These are phyloP conservation scores for Colletotrichum musae DNA, from an alignment of 2,329 filamentous ascomycete species.

Conservation along the genomic window DNA sequence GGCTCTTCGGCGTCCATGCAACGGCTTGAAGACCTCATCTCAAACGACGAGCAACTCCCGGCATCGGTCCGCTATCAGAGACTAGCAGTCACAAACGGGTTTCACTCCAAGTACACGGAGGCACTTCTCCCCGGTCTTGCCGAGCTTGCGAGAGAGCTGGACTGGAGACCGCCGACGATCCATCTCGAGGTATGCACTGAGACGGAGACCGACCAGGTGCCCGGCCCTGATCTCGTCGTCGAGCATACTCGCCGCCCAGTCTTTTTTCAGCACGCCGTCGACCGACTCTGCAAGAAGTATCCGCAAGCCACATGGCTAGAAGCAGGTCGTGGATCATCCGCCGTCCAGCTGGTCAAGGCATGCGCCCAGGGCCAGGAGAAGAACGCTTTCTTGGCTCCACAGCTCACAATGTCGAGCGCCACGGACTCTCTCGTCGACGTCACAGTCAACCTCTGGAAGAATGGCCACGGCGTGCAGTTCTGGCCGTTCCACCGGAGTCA, in stretches of 20 bases:
- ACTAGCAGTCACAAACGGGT: conserved; percentile 15
- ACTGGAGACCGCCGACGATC: neutral
- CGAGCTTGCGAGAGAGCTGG: neutral
- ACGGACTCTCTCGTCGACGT: conserved; percentile 19
- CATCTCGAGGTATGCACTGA: conserved; percentile 19
- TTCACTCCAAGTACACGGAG: conserved; percentile 19
- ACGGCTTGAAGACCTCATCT: neutral
- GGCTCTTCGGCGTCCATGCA: conserved; percentile 2
- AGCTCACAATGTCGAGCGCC: conserved; percentile 25
- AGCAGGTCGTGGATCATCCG: conserved; percentile 50
- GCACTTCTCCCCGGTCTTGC: neutral
- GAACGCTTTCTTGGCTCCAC: conserved; percentile 18
- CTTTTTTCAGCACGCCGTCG: conserved; percentile 50
- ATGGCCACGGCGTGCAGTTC: conserved; percentile 39
- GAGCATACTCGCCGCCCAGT: conserved; percentile 52
- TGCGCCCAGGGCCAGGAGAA: neutral
- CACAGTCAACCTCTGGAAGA: conserved; percentile 43
- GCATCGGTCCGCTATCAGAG: neutral
- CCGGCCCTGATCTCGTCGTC: conserved; percentile 41
- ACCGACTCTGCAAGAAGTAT: conserved; percentile 44
- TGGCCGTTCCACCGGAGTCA: conserved; percentile 46
- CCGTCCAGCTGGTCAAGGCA: conserved; percentile 49
- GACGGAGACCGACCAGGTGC: conserved; percentile 37
- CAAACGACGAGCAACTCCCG: neutral
- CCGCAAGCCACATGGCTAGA: conserved; percentile 50